Conservation (phyloP, 495 filamentous ascomycete genomes). For the Hypoxylon intermedium region DNA sequence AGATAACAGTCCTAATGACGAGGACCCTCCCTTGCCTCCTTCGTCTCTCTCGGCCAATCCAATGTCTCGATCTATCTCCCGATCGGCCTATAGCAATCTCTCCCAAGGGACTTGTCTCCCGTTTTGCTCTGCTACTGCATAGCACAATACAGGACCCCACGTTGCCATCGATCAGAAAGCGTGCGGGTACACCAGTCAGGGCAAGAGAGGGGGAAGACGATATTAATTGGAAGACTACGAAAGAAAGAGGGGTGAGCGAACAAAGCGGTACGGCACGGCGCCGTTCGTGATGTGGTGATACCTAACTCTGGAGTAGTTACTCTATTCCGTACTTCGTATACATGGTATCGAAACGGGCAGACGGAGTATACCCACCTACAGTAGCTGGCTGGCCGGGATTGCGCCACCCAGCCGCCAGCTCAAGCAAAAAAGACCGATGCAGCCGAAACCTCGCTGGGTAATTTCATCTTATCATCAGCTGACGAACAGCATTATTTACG, state of each 20-base stretch:
- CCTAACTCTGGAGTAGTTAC: no score
- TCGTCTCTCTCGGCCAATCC: conserved; percentile 24
- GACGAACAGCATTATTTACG: conserved; percentile 33
- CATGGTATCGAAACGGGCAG: conserved; percentile 20
- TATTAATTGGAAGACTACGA: conserved; percentile 26
- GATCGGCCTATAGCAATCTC: conserved; percentile 30
- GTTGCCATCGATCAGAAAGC: conserved; percentile 16
- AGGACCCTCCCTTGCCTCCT: conserved; percentile 15
- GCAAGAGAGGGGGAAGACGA: conserved; percentile 31
- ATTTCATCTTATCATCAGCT: conserved; percentile 31
- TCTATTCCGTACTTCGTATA: no score
- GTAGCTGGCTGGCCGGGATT: conserved; percentile 9
- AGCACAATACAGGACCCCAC: conserved; percentile 5
- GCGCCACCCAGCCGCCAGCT: conserved; percentile 3
- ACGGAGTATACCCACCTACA: conserved; percentile 20
- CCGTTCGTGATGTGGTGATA: conserved; percentile 34
- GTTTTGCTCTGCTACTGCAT: conserved; percentile 3
- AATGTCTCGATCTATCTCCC: conserved; percentile 28
- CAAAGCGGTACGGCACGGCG: conserved; percentile 33
- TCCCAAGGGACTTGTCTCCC: conserved; percentile 31
- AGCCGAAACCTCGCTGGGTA: conserved; percentile 13
- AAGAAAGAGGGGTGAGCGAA: conserved; percentile 11
- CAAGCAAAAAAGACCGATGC: conserved; percentile 21
- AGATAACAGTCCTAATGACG: conserved; percentile 35
- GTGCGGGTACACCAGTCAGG: conserved; percentile 38